Conservation (phyloP, 73 alveolate species). For the Paramecium sonneborni region DNA sequence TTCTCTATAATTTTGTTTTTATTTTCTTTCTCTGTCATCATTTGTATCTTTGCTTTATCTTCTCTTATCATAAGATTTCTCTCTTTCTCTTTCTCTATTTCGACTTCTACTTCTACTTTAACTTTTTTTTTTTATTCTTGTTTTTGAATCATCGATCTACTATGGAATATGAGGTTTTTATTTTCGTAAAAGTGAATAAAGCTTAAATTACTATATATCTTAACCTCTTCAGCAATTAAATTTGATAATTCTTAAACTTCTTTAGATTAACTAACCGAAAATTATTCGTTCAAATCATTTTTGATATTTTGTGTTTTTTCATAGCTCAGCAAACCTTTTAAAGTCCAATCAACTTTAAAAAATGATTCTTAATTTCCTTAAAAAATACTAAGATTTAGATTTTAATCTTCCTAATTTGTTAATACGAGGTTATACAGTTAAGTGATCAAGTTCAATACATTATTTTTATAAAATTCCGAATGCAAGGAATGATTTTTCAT, state of each 20-base stretch:
- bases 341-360: background rate
- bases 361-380: background rate
- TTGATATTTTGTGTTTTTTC: background rate
- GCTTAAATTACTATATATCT: background rate
- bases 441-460: background rate
- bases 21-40: background rate
- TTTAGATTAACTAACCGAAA: background rate
- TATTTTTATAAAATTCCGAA: background rate
- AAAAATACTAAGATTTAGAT: background rate
- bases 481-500: background rate
- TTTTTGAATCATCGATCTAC: background rate
- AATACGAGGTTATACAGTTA: background rate
- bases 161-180: background rate
- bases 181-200: background rate
- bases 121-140: background rate
- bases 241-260: background rate
- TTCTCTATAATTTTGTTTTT: background rate
- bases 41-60: background rate
- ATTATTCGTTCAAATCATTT: background rate
- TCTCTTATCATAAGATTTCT: background rate
- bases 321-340: background rate
- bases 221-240: background rate
- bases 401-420: background rate
- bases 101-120: background rate
- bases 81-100: background rate